Evolutionary conservation across 345 rosid species (phyloP), one percentile per base, ranked within the genome.

Genomic region (Erucastrum elatum): DNA sequence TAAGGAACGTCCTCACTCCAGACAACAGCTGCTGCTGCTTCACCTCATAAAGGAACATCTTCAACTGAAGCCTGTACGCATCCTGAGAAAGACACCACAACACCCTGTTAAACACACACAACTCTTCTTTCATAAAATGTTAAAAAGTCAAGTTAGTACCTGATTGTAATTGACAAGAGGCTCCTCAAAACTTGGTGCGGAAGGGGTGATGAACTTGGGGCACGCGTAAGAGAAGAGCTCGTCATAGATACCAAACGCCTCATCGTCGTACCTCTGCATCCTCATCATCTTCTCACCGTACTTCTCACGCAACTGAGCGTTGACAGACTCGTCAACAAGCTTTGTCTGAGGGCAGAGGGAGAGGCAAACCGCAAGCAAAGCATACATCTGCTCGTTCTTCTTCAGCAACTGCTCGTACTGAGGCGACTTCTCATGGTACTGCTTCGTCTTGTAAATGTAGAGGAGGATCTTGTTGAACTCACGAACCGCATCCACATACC

Each of bases 361-460:
- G 66, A 93, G 94, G 75, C 86, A 83, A 79, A 93, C 85, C 0
- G 94, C 97, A 72, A 95, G 85, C 79, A 93, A 82, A 49, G 98
- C 99, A 88, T 93, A 95, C 97, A 95, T 95, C 84, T 95, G 99
- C 83, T 95, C 99, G 75, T 95, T 95, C 89, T 95, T 95, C 87
- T 95, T 95, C 59, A 95, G 86, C 74, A 95, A 87, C 78, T 91
- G 99, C 84, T 93, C 98, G 73, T 95, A 93, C 76, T 95, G 99
- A 13, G 97, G 83, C 29, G 98, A 93, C 75, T 93, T 90, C 81
- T 93, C 91, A 73, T 95, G 98, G 81, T 86, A 93, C 66, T 90
- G 99, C 87, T 95, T 93, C 17, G 97, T 89, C 90, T 93, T 93
- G 88, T 86, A 93, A 68, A 95, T 93, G 85, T 95, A 93, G 60